These are phyloP conservation scores for Apiotrichum sp. DNA, from an alignment of 1,284 basidiomycete species.

Conservation along the genomic window DNA sequence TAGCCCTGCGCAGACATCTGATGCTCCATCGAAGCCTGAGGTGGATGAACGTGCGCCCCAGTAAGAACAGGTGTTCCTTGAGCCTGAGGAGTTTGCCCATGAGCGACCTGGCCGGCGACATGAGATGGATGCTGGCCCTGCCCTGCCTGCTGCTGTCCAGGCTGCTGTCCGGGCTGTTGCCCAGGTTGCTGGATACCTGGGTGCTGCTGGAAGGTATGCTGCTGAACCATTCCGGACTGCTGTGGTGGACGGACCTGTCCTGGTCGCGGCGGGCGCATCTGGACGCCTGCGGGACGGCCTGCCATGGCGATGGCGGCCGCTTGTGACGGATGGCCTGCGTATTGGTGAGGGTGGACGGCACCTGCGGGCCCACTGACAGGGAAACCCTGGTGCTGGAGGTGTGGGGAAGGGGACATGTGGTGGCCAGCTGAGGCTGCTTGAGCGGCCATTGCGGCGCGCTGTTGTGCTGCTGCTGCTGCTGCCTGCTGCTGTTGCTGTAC, in stretches of 20 bases:
- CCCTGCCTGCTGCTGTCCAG: slow-evolving; percentile 13
- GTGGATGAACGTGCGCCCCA: slow-evolving; percentile 14
- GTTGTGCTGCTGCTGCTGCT: slow-evolving; percentile 8
- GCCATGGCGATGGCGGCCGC: slow-evolving; percentile 13
- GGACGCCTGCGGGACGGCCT: slow-evolving; percentile 9
- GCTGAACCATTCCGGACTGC: slow-evolving; percentile 10
- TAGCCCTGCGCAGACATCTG: slow-evolving; percentile 20
- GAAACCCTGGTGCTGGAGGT: slow-evolving; percentile 38
- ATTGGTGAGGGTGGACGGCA: slow-evolving; percentile 15
- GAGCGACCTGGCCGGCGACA: slow-evolving; percentile 9
- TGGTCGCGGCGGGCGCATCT: slow-evolving; percentile 16
- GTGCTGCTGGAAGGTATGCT: slow-evolving; percentile 17
- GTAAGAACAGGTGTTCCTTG: slow-evolving; percentile 19
- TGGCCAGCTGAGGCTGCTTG: slow-evolving; percentile 8
- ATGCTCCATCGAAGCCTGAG: slow-evolving; percentile 16
- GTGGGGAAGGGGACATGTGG: slow-evolving; percentile 33
- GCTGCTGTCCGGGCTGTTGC: slow-evolving; percentile 10
- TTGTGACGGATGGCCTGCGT: slow-evolving; percentile 17
- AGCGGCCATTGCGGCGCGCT: slow-evolving; percentile 3
- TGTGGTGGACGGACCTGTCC: slow-evolving; percentile 10
- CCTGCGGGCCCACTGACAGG: slow-evolving; percentile 22
- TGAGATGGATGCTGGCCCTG: slow-evolving; percentile 22
- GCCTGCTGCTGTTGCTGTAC: slow-evolving; percentile 7
- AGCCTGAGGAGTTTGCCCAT: slow-evolving; percentile 9
- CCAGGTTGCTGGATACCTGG: slow-evolving; percentile 15